A percentile compares a stretch with the other conserved stretches of the same genome.
Conservation (phyloP, 1,139 yeast genomes). For the Protomyces gravidus region DNA sequence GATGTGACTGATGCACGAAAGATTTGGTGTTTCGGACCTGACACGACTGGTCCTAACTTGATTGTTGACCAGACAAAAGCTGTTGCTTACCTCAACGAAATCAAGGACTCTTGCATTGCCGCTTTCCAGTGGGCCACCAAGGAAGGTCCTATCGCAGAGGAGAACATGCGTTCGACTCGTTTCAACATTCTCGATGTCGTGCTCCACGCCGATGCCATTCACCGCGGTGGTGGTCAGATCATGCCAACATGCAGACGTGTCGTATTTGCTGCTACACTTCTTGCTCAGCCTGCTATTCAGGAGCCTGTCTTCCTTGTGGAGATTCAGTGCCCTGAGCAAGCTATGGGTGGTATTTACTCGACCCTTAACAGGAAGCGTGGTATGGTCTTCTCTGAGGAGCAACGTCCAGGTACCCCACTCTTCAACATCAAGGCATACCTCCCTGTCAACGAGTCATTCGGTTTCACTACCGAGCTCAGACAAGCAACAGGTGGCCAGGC, state of each 20-base stretch:
- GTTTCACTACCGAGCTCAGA: constrained; percentile 99
- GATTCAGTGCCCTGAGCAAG: constrained; percentile 99
- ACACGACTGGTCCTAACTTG: constrained; percentile 87
- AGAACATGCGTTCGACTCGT: constrained; percentile 92
- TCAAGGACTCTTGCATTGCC: constrained; percentile 98
- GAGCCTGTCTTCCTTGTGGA: constrained; percentile 99
- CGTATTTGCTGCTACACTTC: constrained; percentile 94
- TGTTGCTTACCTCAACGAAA: constrained; percentile 97
- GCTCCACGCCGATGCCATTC: constrained; percentile 99
- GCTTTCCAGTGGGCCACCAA: constrained; percentile 99
- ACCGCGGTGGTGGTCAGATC: constrained; percentile 99
- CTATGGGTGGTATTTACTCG: constrained; percentile 99
- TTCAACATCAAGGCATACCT: constrained; percentile 98
- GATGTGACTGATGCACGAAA: constrained; percentile 99
- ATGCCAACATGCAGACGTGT: constrained; percentile 99
- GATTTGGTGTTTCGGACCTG: constrained; percentile 99
- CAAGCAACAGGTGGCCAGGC: constrained; percentile 99
- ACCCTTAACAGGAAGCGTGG: constrained; percentile 99
- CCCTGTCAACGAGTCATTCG: constrained; percentile 99
- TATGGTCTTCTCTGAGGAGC: constrained; percentile 97
- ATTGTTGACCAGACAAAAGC: constrained; percentile 99
- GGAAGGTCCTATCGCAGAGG: constrained; percentile 99
- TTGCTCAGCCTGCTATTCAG: constrained; percentile 98
- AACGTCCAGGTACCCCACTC: constrained; percentile 99
- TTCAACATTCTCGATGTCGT: constrained; percentile 98